A percentile compares a stretch with the other conserved stretches of the same genome.
Conservation (phyloP, 495 filamentous ascomycete species). For the Tirmania nivea region DNA sequence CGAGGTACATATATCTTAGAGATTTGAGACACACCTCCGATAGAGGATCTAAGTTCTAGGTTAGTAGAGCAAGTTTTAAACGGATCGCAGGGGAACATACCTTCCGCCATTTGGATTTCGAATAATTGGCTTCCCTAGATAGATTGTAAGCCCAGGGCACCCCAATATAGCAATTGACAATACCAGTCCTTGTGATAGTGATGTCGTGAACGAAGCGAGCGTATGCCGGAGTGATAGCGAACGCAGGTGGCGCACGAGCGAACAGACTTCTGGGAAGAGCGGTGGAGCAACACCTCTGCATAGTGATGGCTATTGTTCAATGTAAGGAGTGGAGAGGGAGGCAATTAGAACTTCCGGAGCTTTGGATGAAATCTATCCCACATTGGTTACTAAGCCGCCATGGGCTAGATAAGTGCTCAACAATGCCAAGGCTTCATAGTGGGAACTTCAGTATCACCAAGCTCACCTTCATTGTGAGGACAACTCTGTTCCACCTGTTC, state of each 20-base stretch:
- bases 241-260: constrained; percentile 5
- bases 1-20: constrained; percentile 4
- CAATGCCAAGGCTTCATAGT: too few relatives aligned
- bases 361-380: background rate
- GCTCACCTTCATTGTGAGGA: too few relatives aligned
- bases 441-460: too few relatives aligned
- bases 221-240: constrained; percentile 6
- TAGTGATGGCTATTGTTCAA: background rate
- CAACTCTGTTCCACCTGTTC: too few relatives aligned
- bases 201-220: constrained; percentile 50
- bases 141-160: constrained; percentile 3
- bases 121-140: background rate
- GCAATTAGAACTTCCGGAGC: background rate
- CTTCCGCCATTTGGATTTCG: background rate
- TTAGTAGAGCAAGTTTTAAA: constrained; percentile 15
- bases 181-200: constrained; percentile 65
- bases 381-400: background rate
- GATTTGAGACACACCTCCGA: constrained; percentile 45
- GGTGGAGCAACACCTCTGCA: constrained; percentile 19
- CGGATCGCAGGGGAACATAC: background rate
- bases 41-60: constrained; percentile 38
- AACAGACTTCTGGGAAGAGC: constrained; percentile 6
- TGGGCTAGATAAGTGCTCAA: background rate
- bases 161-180: constrained; percentile 2
- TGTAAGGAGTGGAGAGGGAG: constrained; percentile 8